Evolutionary conservation across 106 monocot species (phyloP).

Genomic region (Acorus calamus): DNA sequence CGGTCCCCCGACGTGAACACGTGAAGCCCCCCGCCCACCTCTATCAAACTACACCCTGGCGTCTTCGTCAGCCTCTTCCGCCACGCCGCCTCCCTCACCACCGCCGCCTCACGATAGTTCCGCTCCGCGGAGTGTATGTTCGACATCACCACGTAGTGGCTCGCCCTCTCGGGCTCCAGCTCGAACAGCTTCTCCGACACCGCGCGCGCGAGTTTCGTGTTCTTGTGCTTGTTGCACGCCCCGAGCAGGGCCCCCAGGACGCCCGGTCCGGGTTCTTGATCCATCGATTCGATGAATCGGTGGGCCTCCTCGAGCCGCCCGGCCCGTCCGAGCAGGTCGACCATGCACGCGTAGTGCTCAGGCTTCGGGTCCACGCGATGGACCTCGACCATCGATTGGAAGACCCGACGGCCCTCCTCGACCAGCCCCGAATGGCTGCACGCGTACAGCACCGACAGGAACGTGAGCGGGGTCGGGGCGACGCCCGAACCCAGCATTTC

Average conservation of each 20-base stretch:
- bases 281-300: constrained; percentile 38
- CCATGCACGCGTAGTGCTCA: constrained; percentile 77
- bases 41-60: constrained; percentile 76
- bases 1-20: constrained; percentile 55
- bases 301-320: constrained; percentile 47
- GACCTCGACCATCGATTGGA: constrained; percentile 32
- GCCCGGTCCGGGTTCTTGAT: constrained; percentile 30
- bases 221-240: constrained; percentile 72
- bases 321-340: constrained; percentile 74
- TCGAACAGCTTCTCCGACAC: constrained; percentile 57
- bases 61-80: constrained; percentile 31
- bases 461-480: constrained; percentile 40
- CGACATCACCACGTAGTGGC: constrained; percentile 70
- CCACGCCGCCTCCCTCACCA: constrained; percentile 42
- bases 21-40: constrained; percentile 38
- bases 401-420: constrained; percentile 39
- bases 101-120: constrained; percentile 48
- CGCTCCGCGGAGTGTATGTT: constrained; percentile 57
- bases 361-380: constrained; percentile 26
- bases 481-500: constrained; percentile 33
- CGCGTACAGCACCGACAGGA: constrained; percentile 60
- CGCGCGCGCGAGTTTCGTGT: constrained; percentile 29
- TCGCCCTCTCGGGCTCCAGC: constrained; percentile 51
- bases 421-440: constrained; percentile 81
- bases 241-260: constrained; percentile 75